Percentiles rank a stretch among this genome's conserved stretches.
Evolutionary conservation across 1,284 basidiomycete species (phyloP).

Genomic region (Lignosus rhinocerotis): DNA sequence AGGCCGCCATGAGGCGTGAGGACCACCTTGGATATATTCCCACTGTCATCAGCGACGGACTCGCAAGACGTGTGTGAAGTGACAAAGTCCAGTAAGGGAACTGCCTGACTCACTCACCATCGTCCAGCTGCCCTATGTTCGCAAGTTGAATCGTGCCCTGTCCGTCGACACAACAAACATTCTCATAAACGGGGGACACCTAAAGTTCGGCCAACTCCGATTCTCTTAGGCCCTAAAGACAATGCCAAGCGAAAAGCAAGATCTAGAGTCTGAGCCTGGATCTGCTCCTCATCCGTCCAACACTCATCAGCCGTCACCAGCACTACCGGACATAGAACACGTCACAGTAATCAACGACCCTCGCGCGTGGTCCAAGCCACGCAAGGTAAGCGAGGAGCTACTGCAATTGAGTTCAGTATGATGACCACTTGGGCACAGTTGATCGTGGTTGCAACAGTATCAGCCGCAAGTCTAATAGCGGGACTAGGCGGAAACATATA

Average conservation of each 20-base stretch:
- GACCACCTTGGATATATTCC: too few relatives aligned
- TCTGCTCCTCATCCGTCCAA: too few relatives aligned
- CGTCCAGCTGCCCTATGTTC: too few relatives aligned
- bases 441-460: slow-evolving; percentile 55
- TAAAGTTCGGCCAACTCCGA: too few relatives aligned
- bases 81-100: too few relatives aligned
- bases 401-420: neutral
- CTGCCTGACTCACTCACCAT: too few relatives aligned
- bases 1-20: too few relatives aligned
- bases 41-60: too few relatives aligned
- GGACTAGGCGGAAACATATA: slow-evolving; percentile 71
- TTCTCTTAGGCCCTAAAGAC: neutral
- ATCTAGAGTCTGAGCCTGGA: neutral
- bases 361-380: slow-evolving; percentile 63
- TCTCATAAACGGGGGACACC: too few relatives aligned
- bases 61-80: too few relatives aligned
- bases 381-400: slow-evolving; percentile 52
- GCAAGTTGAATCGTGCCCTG: too few relatives aligned
- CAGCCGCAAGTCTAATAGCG: slow-evolving; percentile 66
- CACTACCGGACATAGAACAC: slow-evolving; percentile 59
- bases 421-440: slow-evolving; percentile 39
- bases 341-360: slow-evolving; percentile 76
- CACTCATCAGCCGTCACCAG: neutral
- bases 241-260: neutral
- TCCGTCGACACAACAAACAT: too few relatives aligned